phyloP scores from a whole-genome alignment of 2,329 filamentous ascomycete species.

The Colletotrichum sp. region DNA sequence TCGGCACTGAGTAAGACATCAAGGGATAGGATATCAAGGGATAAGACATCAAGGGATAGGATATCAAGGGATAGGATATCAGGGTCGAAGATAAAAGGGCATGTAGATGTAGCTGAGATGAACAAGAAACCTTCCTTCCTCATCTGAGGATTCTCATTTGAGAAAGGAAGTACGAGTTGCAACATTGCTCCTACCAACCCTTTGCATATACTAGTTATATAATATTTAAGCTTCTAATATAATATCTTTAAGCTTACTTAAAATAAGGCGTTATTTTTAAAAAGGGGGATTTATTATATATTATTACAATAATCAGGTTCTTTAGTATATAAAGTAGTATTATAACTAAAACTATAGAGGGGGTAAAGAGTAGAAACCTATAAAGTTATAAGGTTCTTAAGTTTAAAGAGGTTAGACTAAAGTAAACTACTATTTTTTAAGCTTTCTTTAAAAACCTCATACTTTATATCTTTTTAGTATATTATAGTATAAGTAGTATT shows the following conservation, averaged over 20 bases:
- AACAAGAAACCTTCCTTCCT: too few species aligned
- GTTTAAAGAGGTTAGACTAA: neutral
- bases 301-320: neutral
- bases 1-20: too few species aligned
- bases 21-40: too few species aligned
- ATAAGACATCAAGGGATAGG: too few species aligned
- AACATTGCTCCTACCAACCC: too few species aligned
- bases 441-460: neutral
- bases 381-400: neutral
- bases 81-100: too few species aligned
- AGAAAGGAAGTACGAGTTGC: too few species aligned
- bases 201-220: too few species aligned
- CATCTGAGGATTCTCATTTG: too few species aligned
- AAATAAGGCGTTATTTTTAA: neutral
- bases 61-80: too few species aligned
- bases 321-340: neutral
- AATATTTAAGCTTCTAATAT: neutral
- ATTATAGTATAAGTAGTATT: neutral
- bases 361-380: fast-evolving
- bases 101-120: too few species aligned
- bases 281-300: neutral
- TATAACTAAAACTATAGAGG: neutral
- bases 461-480: neutral
- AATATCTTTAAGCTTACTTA: neutral
- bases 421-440: neutral